A percentile compares a stretch with the other conserved stretches of the same genome.
These are phyloP conservation scores for Mycena chlorophos DNA, from an alignment of 768 basidiomycete species.

Conservation along the genomic window DNA sequence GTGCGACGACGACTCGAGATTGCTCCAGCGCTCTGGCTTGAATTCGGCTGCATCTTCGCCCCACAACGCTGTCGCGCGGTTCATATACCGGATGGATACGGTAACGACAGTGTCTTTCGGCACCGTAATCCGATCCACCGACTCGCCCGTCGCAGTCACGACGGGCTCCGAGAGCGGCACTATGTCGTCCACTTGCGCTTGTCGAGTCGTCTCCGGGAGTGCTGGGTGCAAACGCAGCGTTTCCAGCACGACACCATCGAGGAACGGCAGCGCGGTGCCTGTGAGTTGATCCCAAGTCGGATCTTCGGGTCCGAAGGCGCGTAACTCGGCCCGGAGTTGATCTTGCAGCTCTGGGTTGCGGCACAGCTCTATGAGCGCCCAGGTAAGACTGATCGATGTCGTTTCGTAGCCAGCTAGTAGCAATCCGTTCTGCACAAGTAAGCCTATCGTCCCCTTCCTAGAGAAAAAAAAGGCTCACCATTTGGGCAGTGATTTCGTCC, in stretches of 20 bases:
- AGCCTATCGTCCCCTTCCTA: constrained; percentile 33
- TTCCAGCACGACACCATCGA: constrained; percentile 44
- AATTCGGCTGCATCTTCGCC: constrained; percentile 47
- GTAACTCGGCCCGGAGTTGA: constrained; percentile 34
- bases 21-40: constrained; percentile 51
- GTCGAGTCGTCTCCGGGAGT: constrained; percentile 28
- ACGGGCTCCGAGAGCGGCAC: constrained; percentile 39
- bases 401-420: constrained; percentile 48
- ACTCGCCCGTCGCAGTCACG: constrained; percentile 27
- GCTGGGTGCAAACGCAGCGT: constrained; percentile 40
- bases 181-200: constrained; percentile 41
- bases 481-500: constrained; percentile 25
- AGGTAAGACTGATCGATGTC: constrained; percentile 47
- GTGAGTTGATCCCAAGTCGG: constrained; percentile 44
- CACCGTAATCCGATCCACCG: constrained; percentile 34
- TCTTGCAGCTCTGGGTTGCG: constrained; percentile 31
- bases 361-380: constrained; percentile 40
- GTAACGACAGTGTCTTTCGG: constrained; percentile 40
- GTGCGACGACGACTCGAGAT: constrained; percentile 24
- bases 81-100: constrained; percentile 41
- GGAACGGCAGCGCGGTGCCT: constrained; percentile 35
- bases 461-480: constrained; percentile 31
- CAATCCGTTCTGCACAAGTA: not conserved
- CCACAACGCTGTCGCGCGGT: constrained; percentile 42
- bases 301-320: constrained; percentile 24